Conservation (phyloP, 805 yeast species). For the Kodamaea leandrae region DNA sequence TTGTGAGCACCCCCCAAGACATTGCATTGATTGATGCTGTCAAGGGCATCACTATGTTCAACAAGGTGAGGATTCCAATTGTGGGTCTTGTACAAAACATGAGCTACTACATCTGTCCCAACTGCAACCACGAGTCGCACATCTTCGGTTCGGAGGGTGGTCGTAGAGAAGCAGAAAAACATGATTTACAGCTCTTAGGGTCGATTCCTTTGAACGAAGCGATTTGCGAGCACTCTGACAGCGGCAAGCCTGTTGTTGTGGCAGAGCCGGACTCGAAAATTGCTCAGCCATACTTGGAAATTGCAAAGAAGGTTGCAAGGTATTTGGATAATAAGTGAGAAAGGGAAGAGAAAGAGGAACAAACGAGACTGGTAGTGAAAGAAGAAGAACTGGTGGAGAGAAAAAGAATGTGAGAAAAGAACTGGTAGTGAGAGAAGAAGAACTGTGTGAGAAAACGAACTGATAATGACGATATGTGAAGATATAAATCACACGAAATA, state of each 20-base stretch:
- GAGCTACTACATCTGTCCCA: conserved; percentile 75
- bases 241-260: conserved; percentile 62
- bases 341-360: not conserved
- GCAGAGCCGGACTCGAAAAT: conserved; percentile 35
- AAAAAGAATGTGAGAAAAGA: too few relatives aligned
- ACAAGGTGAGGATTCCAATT: conserved; percentile 67
- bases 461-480: too few relatives aligned
- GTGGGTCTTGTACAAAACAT: conserved; percentile 79
- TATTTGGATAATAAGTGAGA: conserved; percentile 9
- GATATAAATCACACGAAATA: too few relatives aligned
- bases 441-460: too few relatives aligned
- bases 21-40: conserved; percentile 77
- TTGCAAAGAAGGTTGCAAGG: conserved; percentile 41
- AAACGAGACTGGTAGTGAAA: not conserved
- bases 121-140: conserved; percentile 70
- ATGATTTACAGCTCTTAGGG: conserved; percentile 54
- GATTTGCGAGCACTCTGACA: conserved; percentile 60
- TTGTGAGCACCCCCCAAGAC: conserved; percentile 86
- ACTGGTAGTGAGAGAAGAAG: too few relatives aligned
- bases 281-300: conserved; percentile 44
- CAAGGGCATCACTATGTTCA: conserved; percentile 76
- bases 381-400: too few relatives aligned
- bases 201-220: conserved; percentile 63
- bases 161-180: conserved; percentile 46
- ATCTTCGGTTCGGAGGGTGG: conserved; percentile 70